Percentiles rank a stretch among this genome's conserved stretches.
phyloP scores from a whole-genome alignment of 139 green algal genomes.

The Chlamydomonas schloesseri region DNA sequence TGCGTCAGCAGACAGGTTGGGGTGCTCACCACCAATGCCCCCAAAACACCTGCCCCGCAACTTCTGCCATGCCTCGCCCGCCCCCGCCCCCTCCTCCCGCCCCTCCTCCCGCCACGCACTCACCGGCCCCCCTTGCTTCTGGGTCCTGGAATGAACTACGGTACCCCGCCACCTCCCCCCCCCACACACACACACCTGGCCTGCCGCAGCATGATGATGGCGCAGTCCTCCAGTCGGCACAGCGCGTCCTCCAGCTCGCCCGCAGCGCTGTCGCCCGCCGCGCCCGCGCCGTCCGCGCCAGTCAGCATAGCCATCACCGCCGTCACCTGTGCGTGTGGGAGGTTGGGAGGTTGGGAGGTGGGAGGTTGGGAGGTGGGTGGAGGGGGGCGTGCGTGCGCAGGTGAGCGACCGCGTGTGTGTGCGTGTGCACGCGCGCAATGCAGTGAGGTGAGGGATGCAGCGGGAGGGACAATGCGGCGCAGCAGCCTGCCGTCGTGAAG shows the following conservation, averaged over 20 bases:
- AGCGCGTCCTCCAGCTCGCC: constrained; percentile 50
- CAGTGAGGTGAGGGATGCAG: too few species aligned
- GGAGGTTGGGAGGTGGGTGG: neutral
- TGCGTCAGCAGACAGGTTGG: too few species aligned
- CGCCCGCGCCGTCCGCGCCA: neutral
- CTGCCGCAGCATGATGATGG: constrained; percentile 49
- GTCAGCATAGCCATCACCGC: neutral
- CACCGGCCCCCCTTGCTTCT: too few species aligned
- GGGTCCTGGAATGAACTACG: neutral
- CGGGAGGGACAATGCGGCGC: too few species aligned
- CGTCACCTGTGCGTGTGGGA: neutral
- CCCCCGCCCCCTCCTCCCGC: neutral
- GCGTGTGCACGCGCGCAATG: too few species aligned
- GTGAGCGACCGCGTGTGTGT: too few species aligned
- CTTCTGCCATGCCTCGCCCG: too few species aligned
- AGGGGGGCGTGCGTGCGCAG: neutral
- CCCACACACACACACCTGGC: constrained; percentile 1
- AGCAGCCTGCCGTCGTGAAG: too few species aligned
- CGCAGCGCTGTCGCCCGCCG: neutral
- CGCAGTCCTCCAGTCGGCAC: constrained; percentile 54
- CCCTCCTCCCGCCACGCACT: too few species aligned
- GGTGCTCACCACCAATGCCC: too few species aligned
- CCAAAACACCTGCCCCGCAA: too few species aligned
- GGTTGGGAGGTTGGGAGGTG: neutral
- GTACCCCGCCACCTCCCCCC: neutral